Conservation (phyloP, 768 basidiomycete species). For the Auricularia sp. region DNA sequence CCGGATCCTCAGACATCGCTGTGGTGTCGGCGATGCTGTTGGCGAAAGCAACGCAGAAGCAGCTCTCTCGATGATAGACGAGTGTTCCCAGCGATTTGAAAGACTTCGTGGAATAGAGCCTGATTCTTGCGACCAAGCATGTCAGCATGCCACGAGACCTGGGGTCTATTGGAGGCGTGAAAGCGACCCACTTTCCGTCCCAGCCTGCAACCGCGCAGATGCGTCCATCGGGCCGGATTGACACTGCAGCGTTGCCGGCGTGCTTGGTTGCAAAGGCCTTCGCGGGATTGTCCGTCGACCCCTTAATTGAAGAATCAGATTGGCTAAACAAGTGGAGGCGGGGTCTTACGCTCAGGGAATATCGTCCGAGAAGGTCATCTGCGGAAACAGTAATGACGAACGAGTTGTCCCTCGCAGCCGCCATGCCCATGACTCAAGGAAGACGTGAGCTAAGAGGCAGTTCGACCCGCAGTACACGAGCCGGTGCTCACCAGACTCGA, state of each 20-base stretch:
- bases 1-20: conserved; percentile 9
- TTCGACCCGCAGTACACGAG: neutral
- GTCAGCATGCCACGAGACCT: neutral
- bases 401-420: conserved; percentile 44
- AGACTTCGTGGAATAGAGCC: conserved; percentile 70
- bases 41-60: conserved; percentile 70
- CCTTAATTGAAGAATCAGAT: neutral
- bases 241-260: conserved; percentile 69
- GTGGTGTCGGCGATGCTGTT: neutral
- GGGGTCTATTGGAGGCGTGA: neutral
- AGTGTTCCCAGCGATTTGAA: conserved; percentile 80
- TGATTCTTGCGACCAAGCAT: conserved; percentile 38
- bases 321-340: neutral
- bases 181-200: conserved; percentile 71
- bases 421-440: conserved; percentile 73
- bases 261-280: conserved; percentile 52
- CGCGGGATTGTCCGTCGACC: conserved; percentile 13
- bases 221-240: conserved; percentile 61
- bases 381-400: conserved; percentile 77
- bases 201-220: conserved; percentile 87
- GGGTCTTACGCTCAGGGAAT: conserved; percentile 39
- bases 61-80: conserved; percentile 66
- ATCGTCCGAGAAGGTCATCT: conserved; percentile 65
- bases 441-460: neutral
- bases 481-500: conserved; percentile 51